Evolutionary conservation across 208 protist species (phyloP), one percentile per base, ranked within the genome.

Genomic region (Novymonas esmeraldas): DNA sequence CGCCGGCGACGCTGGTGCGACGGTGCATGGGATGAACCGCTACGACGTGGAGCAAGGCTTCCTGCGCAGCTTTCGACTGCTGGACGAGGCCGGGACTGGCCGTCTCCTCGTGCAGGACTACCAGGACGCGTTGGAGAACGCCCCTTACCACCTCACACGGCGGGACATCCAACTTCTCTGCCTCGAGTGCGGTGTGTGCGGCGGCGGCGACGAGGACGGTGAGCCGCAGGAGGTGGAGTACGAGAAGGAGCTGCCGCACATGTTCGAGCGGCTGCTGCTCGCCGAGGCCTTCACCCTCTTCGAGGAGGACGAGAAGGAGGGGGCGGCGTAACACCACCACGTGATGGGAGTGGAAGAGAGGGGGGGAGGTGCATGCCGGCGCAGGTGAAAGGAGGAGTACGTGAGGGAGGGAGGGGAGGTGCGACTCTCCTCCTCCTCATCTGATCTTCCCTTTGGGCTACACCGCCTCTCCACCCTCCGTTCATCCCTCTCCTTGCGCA

Each of bases 11-110:
- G 76, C 84, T 34, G 65, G 63, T 42, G 70, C 79, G 18, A 87
- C 84, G n/a, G 89, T 95, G 48, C 93, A 97, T 73, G 91, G 91
- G 22, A 68, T 95, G 54, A 91, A 74, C 59, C 78, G 79, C 60
- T 70, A 72, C 45, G 93, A 97, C 39, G 77, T 96, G 5, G 82
- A 92, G 79, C 67, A 86, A 59, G 74, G 82, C 45, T 94, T 97
- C 61, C 67, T 93, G 64, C 79, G 70, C 44, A 78, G 90, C 56
- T 92, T 96, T 64, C 84, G 81, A 10, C 66, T 79, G 33, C 60
- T 84, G 16, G 93, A 97, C 51, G 64, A 80, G 46, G 74, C 76
- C 3, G 76, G 74, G 34, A 87, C 77, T 0, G 81, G 87, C 16
- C 68, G 78, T 14, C 64, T 97, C n/a, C 55, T 81, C 0, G 82